A percentile compares a stretch with the other conserved stretches of the same genome.
phyloP scores from a whole-genome alignment of 441 rosid genomes.

The Monsonia emarginata region DNA sequence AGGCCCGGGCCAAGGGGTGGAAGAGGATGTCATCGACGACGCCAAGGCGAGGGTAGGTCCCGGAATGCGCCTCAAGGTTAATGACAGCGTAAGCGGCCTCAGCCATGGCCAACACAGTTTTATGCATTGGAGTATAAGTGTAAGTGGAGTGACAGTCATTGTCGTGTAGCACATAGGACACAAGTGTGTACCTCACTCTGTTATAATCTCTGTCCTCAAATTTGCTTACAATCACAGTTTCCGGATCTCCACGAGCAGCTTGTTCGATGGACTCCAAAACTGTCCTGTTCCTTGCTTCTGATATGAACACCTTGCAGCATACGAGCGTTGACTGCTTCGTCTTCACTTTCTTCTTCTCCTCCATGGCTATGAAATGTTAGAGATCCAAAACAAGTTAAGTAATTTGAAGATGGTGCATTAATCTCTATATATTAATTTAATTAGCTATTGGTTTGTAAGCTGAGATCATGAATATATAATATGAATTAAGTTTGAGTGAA shows the following conservation, averaged over 20 bases:
- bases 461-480: too few relatives aligned
- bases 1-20: conserved; percentile 47
- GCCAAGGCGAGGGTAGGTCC: conserved; percentile 53
- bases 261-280: conserved; percentile 40
- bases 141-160: conserved; percentile 36
- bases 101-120: conserved; percentile 39
- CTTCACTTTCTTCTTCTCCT: conserved; percentile 26
- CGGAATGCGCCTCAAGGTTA: conserved; percentile 43
- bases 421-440: too few relatives aligned
- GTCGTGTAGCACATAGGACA: conserved; percentile 42
- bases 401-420: too few relatives aligned
- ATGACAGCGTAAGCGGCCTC: conserved; percentile 41
- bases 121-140: conserved; percentile 49
- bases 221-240: conserved; percentile 36
- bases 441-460: too few relatives aligned
- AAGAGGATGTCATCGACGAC: conserved; percentile 47
- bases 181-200: conserved; percentile 41
- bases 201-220: conserved; percentile 49
- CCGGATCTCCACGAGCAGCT: conserved; percentile 32
- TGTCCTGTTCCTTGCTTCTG: conserved; percentile 38
- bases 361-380: too few relatives aligned
- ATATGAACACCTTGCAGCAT: conserved; percentile 52
- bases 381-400: too few relatives aligned
- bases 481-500: too few relatives aligned
- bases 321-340: conserved; percentile 30